phyloP scores from a whole-genome alignment of 192 early-diverging fungal genomes.

The Coemansia sp. region DNA sequence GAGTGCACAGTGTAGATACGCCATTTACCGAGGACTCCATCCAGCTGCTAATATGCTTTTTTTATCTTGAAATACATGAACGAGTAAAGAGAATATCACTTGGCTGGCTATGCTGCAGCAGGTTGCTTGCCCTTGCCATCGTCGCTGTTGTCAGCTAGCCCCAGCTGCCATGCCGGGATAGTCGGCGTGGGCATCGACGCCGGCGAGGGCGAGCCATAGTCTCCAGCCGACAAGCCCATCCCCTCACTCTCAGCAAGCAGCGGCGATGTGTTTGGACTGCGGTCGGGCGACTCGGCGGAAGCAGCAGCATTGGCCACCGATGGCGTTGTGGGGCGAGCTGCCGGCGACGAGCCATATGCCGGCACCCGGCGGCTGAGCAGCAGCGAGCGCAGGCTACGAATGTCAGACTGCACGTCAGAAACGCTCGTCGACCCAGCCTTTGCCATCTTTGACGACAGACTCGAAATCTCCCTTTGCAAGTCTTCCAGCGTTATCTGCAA shows the following conservation, averaged over 20 bases:
- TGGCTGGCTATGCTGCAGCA: not conserved
- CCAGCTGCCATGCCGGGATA: constrained; percentile 76
- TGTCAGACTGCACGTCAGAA: constrained; percentile 87
- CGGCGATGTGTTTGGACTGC: not conserved
- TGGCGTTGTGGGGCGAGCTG: constrained; percentile 48
- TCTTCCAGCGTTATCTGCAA: constrained; percentile 49
- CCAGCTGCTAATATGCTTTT: no score
- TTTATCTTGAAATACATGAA: not conserved
- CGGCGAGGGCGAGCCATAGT: constrained; percentile 14
- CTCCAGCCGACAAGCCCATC: not conserved
- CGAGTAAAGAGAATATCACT: not conserved
- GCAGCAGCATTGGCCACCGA: constrained; percentile 2
- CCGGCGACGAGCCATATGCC: constrained; percentile 40
- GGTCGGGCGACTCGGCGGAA: not conserved
- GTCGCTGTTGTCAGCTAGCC: constrained; percentile 20
- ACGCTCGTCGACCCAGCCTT: constrained; percentile 18
- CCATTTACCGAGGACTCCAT: no score
- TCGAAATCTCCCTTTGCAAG: constrained; percentile 39
- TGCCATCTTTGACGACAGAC: constrained; percentile 20
- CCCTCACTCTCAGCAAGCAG: not conserved
- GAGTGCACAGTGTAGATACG: constrained; percentile 19
- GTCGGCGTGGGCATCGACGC: constrained; percentile 39
- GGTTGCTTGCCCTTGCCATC: constrained; percentile 38
- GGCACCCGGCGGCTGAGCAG: constrained; percentile 78
- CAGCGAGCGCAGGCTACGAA: constrained; percentile 92